Evolutionary conservation across 2,329 filamentous ascomycete species (phyloP), one percentile per base, ranked within the genome.

Genomic region (Colletotrichum chrysophilum): DNA sequence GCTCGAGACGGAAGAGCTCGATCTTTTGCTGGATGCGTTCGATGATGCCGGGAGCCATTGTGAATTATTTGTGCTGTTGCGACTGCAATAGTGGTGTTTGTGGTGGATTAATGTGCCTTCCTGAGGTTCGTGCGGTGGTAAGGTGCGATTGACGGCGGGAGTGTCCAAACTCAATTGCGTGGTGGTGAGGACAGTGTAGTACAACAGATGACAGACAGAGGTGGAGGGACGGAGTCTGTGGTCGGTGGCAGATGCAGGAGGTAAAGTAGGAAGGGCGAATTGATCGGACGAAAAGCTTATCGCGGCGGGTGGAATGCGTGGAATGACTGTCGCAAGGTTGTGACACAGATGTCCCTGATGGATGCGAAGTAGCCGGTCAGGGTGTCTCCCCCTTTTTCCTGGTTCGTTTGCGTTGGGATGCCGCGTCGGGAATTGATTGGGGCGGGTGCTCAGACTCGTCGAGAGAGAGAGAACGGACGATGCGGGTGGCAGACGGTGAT

Each of bases 1-100:
- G 94, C 88, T 98, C 96, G 79, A 98, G 93, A 66, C 96, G 95
- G 89, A 98, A 97, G 82, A 98, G 92, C 89, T 98, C 96, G 81
- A 97, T 88, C 89, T 94, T 92, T 76, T 91, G 89, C 80, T 93
- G 89, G 83, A 93, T 89, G 83, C 90, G 89, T 76, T 91, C 88
- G 80, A 93, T 81, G 81, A 93, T 81, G 80, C 87, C 87, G 81
- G 88, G 86, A 66, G 86, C 87, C 88, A 89, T 89, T 75, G 21
- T 75, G 60, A 73, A 28, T 8, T n/a, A 4, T 56, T 12, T 36
- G 2, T 16, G 43, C 16, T 48, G 26, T 14, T 14, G 58, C 38
- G 18, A 34, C 18, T 48, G 36, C 36, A 24, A 70, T 56, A 13
- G 26, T 28, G 5, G 26, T 36, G 12, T 36, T 16, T n/a, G 7